A percentile compares a stretch with the other conserved stretches of the same genome.
phyloP scores from a whole-genome alignment of 2,329 filamentous ascomycete genomes.

The Sporothrix humicola region DNA sequence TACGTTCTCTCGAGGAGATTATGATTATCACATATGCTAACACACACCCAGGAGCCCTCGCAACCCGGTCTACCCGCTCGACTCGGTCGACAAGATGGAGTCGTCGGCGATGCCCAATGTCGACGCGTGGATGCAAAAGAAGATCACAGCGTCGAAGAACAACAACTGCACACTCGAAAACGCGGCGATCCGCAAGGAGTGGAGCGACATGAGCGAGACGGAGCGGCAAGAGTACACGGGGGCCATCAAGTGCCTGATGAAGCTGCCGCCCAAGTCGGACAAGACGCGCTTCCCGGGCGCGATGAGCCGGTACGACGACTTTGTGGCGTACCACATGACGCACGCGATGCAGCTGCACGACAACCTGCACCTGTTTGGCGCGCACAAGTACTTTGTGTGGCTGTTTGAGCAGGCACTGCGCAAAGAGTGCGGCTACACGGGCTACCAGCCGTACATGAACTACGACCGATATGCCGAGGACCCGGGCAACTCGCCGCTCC shows the following conservation, averaged over 20 bases:
- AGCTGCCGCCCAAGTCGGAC: constrained; percentile 39
- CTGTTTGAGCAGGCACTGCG: constrained; percentile 45
- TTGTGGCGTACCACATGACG: constrained; percentile 46
- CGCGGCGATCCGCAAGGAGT: constrained; percentile 41
- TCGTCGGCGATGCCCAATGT: constrained; percentile 42
- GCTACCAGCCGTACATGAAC: constrained; percentile 54
- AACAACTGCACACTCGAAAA: constrained; percentile 43
- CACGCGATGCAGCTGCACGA: constrained; percentile 41
- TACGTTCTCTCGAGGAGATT: not conserved
- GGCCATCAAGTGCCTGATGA: constrained; percentile 43
- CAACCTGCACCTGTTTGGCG: constrained; percentile 42
- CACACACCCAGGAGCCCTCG: constrained; percentile 31
- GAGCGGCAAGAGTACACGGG: constrained; percentile 41
- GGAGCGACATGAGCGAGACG: constrained; percentile 41
- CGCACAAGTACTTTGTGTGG: constrained; percentile 45
- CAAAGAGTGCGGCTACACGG: constrained; percentile 46
- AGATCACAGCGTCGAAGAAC: constrained; percentile 40
- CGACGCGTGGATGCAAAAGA: constrained; percentile 41
- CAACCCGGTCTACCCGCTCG: constrained; percentile 42
- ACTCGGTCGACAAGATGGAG: constrained; percentile 43
- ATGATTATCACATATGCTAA: too few species aligned
- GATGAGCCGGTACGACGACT: constrained; percentile 44
- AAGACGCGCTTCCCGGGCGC: constrained; percentile 41
- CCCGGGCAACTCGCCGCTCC: constrained; percentile 55
- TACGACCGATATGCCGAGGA: constrained; percentile 58